A percentile compares a stretch with the other conserved stretches of the same genome.
These are phyloP conservation scores for Dittrichia graveolens DNA, from an alignment of 129 eudicot species.

Conservation along the genomic window DNA sequence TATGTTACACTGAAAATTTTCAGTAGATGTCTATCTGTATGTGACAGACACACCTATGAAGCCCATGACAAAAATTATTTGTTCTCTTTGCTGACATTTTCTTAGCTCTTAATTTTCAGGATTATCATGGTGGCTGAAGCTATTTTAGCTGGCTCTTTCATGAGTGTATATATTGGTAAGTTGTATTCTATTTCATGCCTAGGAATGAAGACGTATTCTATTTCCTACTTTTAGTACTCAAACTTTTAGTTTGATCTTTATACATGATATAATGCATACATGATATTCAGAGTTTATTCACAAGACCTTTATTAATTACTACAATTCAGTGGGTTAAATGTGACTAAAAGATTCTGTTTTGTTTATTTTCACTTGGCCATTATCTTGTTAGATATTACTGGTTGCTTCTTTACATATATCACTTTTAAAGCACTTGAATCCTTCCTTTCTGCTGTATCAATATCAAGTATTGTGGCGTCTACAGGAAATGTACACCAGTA, in stretches of 20 bases:
- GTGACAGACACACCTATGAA: not conserved
- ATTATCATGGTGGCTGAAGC: constrained; percentile 90
- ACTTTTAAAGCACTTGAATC: not conserved
- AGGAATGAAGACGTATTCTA: not conserved
- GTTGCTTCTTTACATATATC: not conserved
- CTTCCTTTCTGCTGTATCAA: not conserved
- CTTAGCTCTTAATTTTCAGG: constrained; percentile 54
- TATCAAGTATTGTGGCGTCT: constrained; percentile 15
- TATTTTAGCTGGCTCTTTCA: constrained; percentile 73
- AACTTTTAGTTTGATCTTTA: constrained; percentile 6
- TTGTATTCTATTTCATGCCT: constrained; percentile 31
- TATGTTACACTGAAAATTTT: too few relatives aligned
- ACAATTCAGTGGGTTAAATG: not conserved
- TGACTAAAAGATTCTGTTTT: too few relatives aligned
- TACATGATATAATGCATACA: not conserved
- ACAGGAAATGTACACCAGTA: constrained; percentile 92
- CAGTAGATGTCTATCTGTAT: too few relatives aligned
- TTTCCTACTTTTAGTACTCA: constrained; percentile 12
- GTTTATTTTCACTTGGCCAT: too few relatives aligned
- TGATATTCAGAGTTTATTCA: not conserved
- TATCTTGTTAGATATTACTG: too few relatives aligned
- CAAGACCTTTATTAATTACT: not conserved
- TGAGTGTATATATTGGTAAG: constrained; percentile 84
- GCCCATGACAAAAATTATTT: not conserved
- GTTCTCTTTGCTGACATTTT: constrained; percentile 16